Evolutionary conservation across 2,329 filamentous ascomycete species (phyloP).

Genomic region (Pestalotiopsis sp.): DNA sequence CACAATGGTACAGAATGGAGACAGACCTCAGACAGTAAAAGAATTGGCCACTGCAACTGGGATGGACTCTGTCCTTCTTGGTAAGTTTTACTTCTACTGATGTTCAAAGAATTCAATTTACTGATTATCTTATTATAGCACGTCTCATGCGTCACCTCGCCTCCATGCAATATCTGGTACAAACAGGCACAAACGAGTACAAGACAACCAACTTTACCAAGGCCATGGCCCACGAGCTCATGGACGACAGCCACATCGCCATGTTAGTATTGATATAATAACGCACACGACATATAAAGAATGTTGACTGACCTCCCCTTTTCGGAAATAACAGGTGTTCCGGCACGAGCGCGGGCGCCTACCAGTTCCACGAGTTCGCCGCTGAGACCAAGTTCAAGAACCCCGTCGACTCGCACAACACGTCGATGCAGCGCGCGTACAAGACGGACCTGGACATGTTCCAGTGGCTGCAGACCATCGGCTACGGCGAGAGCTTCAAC

Average conservation of each 20-base stretch:
- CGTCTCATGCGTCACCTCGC: conserved; percentile 35
- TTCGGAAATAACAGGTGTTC: background rate
- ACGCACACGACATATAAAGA: too few species aligned
- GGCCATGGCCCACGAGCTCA: conserved; percentile 24
- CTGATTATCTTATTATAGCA: background rate
- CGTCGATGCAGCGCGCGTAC: conserved; percentile 33
- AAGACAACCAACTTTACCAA: conserved; percentile 32
- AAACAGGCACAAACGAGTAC: conserved; percentile 33
- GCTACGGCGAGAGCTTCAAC: conserved; percentile 37
- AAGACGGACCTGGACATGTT: conserved; percentile 37
- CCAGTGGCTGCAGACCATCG: conserved; percentile 29
- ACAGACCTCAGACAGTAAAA: conserved; percentile 28
- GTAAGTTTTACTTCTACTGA: conserved; percentile 17
- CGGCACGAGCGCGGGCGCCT: conserved; percentile 12
- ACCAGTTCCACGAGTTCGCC: conserved; percentile 33
- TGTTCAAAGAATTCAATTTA: background rate
- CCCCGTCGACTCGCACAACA: conserved; percentile 29
- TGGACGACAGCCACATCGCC: conserved; percentile 26
- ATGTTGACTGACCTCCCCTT: background rate
- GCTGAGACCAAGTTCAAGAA: conserved; percentile 29
- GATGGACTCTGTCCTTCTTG: conserved; percentile 28
- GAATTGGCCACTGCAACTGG: conserved; percentile 31
- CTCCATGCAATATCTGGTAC: conserved; percentile 35
- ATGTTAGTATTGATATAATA: conserved; percentile 21
- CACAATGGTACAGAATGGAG: conserved; percentile 32